Percentiles rank a stretch among this genome's conserved stretches.
Conservation (phyloP, 2,329 filamentous ascomycete species). For the Aspergillus fructus region DNA sequence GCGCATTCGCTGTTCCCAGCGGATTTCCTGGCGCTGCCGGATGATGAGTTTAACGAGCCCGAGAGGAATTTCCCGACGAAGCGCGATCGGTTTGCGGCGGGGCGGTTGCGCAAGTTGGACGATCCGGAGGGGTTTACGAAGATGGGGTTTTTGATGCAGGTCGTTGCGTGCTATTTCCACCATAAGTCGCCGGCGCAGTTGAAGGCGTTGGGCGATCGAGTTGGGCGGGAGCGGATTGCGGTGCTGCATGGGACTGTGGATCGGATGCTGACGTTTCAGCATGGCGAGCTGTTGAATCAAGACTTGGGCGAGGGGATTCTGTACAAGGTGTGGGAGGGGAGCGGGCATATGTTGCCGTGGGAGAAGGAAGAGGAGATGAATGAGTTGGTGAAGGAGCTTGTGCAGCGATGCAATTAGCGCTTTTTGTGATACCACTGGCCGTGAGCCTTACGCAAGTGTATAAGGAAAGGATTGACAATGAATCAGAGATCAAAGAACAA, state of each 20-base stretch:
- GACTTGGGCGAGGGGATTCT: constrained; percentile 61
- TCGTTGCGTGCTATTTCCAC: constrained; percentile 77
- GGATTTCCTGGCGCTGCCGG: constrained; percentile 62
- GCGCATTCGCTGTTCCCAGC: constrained; percentile 66
- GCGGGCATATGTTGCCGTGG: constrained; percentile 73
- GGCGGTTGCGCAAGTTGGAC: constrained; percentile 71
- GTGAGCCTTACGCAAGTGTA: not conserved
- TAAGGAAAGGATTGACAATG: not conserved
- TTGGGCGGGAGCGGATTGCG: constrained; percentile 73
- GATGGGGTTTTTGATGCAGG: constrained; percentile 72
- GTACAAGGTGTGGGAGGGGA: constrained; percentile 62
- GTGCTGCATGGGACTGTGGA: constrained; percentile 76
- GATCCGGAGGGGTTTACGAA: constrained; percentile 61
- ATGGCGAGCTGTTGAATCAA: constrained; percentile 67
- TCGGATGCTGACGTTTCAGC: constrained; percentile 72
- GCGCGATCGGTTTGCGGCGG: constrained; percentile 77
- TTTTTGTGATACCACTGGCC: not conserved
- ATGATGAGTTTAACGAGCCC: constrained; percentile 51
- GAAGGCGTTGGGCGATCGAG: constrained; percentile 60
- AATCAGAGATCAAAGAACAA: not conserved
- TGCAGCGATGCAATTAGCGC: constrained; percentile 35
- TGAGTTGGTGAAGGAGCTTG: constrained; percentile 58
- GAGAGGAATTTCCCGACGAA: constrained; percentile 64
- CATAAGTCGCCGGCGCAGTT: constrained; percentile 69
- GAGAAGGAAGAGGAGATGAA: constrained; percentile 72